A percentile compares a stretch with the other conserved stretches of the same genome.
Conservation (phyloP, 352 stramenopile genomes). For the Phytophthora sp. region DNA sequence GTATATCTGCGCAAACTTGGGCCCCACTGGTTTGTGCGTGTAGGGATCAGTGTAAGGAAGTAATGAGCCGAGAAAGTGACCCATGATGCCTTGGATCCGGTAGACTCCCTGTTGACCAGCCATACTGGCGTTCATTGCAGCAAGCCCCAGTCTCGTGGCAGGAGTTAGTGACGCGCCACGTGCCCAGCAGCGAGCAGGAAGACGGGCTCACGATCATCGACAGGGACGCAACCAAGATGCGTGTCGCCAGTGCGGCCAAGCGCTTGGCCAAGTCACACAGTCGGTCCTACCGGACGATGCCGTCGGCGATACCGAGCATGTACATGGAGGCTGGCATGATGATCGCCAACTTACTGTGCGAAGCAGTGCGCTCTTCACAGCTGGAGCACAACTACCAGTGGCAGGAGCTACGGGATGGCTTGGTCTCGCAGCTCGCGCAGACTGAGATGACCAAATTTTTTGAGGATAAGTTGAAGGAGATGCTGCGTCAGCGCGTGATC, state of each 20-base stretch:
- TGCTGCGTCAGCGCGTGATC: constrained; percentile 55
- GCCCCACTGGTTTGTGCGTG: too few relatives aligned
- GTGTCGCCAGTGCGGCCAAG: constrained; percentile 37
- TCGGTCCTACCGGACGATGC: constrained; percentile 60
- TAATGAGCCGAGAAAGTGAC: too few relatives aligned
- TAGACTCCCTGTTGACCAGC: too few relatives aligned
- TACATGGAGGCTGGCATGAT: constrained; percentile 70
- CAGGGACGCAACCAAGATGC: constrained; percentile 55
- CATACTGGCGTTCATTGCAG: too few relatives aligned
- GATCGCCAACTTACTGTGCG: constrained; percentile 65
- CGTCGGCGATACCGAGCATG: constrained; percentile 59
- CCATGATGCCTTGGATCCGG: too few relatives aligned
- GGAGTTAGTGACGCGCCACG: constrained; percentile 70
- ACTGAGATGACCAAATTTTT: constrained; percentile 59
- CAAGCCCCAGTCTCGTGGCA: constrained; percentile 59
- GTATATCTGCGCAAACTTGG: too few relatives aligned
- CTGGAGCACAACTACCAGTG: constrained; percentile 65
- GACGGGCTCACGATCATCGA: constrained; percentile 76
- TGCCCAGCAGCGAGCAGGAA: constrained; percentile 56
- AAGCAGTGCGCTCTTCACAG: constrained; percentile 63
- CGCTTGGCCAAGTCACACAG: constrained; percentile 51
- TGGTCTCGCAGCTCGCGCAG: constrained; percentile 58
- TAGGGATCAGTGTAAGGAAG: too few relatives aligned
- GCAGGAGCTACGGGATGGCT: constrained; percentile 55
- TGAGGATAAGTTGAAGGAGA: constrained; percentile 65